Percentiles rank a stretch among this genome's conserved stretches.
phyloP scores from a whole-genome alignment of 75 land plant genomes.

The Picea sitchensis region DNA sequence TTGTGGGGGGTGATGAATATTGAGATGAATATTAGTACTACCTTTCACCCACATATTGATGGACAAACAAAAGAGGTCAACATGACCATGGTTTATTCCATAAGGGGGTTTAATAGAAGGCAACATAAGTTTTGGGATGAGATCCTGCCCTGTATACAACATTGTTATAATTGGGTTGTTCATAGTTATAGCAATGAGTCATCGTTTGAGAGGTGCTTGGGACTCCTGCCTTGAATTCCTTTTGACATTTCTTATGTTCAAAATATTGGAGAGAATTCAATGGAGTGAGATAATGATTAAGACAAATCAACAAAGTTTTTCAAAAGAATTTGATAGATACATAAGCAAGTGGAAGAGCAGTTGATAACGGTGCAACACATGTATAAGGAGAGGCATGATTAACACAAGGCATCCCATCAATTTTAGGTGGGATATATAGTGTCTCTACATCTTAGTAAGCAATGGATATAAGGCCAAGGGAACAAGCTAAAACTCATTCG shows the following conservation, averaged over 20 bases:
- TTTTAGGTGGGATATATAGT: neutral
- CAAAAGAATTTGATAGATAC: neutral
- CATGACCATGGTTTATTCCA: neutral
- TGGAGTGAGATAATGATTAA: neutral
- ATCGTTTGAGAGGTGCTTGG: neutral
- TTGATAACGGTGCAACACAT: neutral
- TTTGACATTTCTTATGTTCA: neutral
- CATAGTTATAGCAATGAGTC: neutral
- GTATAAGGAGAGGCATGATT: neutral
- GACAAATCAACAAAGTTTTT: neutral
- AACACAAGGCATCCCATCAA: neutral
- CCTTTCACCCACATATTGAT: neutral
- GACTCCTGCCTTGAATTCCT: neutral
- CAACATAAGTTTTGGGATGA: neutral
- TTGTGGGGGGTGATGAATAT: neutral
- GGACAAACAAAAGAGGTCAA: neutral
- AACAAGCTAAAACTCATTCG: neutral
- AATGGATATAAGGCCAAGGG: neutral
- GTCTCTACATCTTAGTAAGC: neutral
- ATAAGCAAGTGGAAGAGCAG: neutral
- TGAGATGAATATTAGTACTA: neutral
- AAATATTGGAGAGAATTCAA: neutral
- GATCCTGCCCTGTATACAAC: neutral
- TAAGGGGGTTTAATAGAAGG: neutral
- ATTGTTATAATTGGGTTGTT: neutral